Conservation (phyloP, 352 stramenopile species). For the Globisporangium solare region DNA sequence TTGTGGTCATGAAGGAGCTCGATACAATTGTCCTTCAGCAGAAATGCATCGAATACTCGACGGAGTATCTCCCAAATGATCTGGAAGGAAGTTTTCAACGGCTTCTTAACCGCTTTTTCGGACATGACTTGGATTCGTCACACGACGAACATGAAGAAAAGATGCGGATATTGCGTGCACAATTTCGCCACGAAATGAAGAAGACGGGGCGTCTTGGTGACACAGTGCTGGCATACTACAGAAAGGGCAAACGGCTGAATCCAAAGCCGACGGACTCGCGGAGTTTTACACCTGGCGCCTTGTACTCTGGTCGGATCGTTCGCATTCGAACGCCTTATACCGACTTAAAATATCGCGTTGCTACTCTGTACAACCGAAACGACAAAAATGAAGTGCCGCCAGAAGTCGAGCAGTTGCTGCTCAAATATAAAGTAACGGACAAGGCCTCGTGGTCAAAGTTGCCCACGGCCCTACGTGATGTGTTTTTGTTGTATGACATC, state of each 20-base stretch:
- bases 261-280: conserved; percentile 34
- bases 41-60: conserved; percentile 58
- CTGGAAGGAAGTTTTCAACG: conserved; percentile 71
- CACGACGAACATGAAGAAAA: conserved; percentile 39
- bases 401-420: conserved; percentile 30
- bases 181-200: conserved; percentile 55
- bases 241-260: conserved; percentile 39
- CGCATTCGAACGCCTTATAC: conserved; percentile 53
- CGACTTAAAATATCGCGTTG: conserved; percentile 40
- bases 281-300: conserved; percentile 36
- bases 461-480: conserved; percentile 38
- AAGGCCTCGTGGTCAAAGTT: conserved; percentile 48
- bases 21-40: conserved; percentile 48
- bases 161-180: conserved; percentile 29
- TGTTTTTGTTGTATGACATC: conserved; percentile 69
- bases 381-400: conserved; percentile 25
- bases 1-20: conserved; percentile 51
- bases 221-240: conserved; percentile 61
- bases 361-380: conserved; percentile 32
- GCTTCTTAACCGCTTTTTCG: conserved; percentile 58
- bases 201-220: conserved; percentile 36
- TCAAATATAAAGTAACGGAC: conserved; percentile 47
- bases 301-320: conserved; percentile 50
- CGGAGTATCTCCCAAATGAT: conserved; percentile 52
- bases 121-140: conserved; percentile 32